Evolutionary conservation across 78 protist genomes (phyloP).

Genomic region (Emiliania huxleyi): DNA sequence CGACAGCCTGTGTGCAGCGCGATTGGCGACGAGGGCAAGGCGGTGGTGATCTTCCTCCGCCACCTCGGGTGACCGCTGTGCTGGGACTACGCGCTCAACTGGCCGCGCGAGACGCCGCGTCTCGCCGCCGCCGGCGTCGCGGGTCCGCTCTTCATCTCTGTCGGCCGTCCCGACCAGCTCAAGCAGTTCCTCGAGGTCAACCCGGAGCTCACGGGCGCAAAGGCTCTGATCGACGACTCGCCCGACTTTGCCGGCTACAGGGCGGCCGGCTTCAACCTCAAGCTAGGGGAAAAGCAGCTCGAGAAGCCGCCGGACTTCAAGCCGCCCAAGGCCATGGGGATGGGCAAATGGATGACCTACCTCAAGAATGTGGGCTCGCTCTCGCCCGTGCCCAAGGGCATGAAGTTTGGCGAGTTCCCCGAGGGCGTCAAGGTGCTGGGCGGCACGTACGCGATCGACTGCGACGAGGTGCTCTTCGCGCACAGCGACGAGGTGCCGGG

Average conservation of each 20-base stretch:
- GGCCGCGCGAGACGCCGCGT: not conserved
- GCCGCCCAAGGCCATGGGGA: not conserved
- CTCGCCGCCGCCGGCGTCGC: not conserved
- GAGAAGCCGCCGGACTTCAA: not conserved
- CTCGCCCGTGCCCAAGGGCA: not conserved
- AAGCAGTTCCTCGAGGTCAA: not conserved
- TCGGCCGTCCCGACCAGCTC: not conserved
- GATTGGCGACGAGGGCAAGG: not conserved
- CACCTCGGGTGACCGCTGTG: slow-evolving; percentile 27
- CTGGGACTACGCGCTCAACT: not conserved
- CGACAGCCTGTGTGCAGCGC: too few relatives aligned
- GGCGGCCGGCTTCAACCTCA: not conserved
- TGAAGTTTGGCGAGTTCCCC: not conserved
- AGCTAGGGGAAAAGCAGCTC: not conserved
- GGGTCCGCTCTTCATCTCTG: not conserved
- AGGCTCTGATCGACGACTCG: not conserved
- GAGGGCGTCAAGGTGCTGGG: not conserved
- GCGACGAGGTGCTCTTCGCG: not conserved
- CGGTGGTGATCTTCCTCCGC: not conserved
- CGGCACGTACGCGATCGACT: slow-evolving; percentile 14
- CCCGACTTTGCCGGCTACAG: not conserved
- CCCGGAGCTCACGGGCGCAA: not conserved
- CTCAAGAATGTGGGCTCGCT: not conserved
- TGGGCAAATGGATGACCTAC: not conserved
- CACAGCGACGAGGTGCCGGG: too few relatives aligned